Conservation (phyloP, 148 eudicot species). For the Vaccinium macrocarpon region DNA sequence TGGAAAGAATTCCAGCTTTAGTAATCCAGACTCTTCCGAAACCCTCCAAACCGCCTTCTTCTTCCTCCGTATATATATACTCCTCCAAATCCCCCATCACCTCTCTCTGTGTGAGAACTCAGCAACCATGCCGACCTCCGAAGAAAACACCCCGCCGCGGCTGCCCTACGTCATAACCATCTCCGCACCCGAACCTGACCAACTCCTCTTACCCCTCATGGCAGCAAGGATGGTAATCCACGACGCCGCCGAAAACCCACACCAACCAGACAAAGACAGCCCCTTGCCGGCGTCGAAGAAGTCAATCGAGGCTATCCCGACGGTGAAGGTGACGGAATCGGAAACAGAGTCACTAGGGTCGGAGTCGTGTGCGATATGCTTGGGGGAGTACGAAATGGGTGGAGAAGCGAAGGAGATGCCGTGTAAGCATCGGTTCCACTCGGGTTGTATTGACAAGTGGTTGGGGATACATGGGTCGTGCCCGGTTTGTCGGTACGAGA, state of each 20-base stretch:
- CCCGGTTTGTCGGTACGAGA: slow-evolving; percentile 38
- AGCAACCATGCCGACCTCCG: too few species aligned
- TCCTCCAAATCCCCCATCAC: too few species aligned
- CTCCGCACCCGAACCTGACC: too few species aligned
- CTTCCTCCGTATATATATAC: too few species aligned
- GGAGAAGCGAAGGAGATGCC: slow-evolving; percentile 44
- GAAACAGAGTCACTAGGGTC: not conserved
- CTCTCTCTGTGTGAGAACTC: too few species aligned
- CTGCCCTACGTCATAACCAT: too few species aligned
- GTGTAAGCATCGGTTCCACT: slow-evolving; percentile 37
- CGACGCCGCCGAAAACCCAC: not conserved
- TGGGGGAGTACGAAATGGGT: slow-evolving; percentile 29
- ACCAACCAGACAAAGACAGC: slow-evolving; percentile 17
- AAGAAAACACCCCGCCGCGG: too few species aligned
- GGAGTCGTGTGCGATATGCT: slow-evolving; percentile 35
- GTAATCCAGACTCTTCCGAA: too few species aligned
- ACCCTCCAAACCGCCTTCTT: too few species aligned
- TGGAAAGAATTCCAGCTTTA: too few species aligned
- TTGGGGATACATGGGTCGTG: slow-evolving; percentile 39
- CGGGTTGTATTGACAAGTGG: slow-evolving; percentile 39
- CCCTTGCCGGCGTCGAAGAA: slow-evolving; percentile 37
- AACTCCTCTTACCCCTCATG: not conserved
- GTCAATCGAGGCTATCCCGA: slow-evolving; percentile 33
- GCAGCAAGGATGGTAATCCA: slow-evolving; percentile 13
- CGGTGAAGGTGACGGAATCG: slow-evolving; percentile 10